phyloP scores from a whole-genome alignment of 148 eudicot species.

The Camellia granthamiana region DNA sequence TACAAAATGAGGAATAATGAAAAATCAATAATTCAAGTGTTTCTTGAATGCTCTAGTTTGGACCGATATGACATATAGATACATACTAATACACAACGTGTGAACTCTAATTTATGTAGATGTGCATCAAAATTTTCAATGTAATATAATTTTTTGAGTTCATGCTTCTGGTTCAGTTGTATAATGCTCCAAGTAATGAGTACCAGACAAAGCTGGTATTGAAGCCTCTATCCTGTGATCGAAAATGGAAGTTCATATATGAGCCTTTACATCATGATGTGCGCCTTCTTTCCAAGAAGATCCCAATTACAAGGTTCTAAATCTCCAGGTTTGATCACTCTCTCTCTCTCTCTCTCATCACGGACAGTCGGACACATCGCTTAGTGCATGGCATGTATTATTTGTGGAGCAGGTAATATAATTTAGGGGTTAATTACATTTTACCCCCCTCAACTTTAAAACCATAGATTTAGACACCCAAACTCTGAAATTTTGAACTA shows the following conservation, averaged over 20 bases:
- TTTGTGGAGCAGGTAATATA: background rate
- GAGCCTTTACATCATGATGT: conserved; percentile 78
- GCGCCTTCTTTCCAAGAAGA: conserved; percentile 83
- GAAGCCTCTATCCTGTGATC: conserved; percentile 70
- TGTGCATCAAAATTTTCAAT: background rate
- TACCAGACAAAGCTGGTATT: conserved; percentile 72
- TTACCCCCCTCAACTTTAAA: too few relatives aligned
- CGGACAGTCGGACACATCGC: too few relatives aligned
- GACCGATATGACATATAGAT: background rate
- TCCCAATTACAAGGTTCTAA: conserved; percentile 75
- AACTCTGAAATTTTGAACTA: background rate
- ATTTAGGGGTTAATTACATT: background rate
- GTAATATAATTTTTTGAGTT: background rate
- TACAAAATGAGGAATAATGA: too few relatives aligned
- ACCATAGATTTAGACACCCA: background rate
- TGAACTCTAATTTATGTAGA: background rate
- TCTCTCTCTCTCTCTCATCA: background rate
- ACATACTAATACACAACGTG: background rate
- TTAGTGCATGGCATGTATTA: conserved; percentile 2
- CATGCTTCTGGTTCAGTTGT: conserved; percentile 47
- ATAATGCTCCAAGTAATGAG: conserved; percentile 78
- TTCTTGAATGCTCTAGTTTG: background rate
- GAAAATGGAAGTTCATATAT: conserved; percentile 72
- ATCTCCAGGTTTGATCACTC: conserved; percentile 56
- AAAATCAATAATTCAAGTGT: background rate